Percentiles rank a stretch among this genome's conserved stretches.
Conservation (phyloP, 1,139 yeast species). For the Diutina mesorugosa region DNA sequence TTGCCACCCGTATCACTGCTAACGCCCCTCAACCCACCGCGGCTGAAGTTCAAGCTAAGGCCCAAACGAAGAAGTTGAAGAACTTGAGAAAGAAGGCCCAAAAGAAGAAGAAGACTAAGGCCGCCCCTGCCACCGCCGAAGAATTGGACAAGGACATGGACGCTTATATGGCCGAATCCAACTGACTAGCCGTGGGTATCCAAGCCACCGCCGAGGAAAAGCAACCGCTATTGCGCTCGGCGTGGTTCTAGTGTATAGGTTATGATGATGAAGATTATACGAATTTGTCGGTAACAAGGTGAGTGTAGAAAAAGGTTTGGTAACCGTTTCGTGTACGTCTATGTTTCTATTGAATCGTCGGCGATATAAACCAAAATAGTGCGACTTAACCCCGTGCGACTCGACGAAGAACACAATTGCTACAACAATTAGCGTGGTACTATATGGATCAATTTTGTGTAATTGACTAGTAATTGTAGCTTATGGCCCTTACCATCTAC, state of each 20-base stretch:
- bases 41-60: conserved; percentile 8
- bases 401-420: too few species aligned
- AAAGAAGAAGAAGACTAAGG: conserved; percentile 48
- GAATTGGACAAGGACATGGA: conserved; percentile 42
- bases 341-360: neutral
- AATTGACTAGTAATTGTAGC: too few species aligned
- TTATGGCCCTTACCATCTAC: neutral
- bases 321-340: neutral
- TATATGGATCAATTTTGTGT: too few species aligned
- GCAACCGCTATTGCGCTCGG: neutral
- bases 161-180: neutral
- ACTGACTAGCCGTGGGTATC: neutral
- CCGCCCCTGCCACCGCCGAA: conserved; percentile 28
- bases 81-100: conserved; percentile 10
- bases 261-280: neutral
- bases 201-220: neutral
- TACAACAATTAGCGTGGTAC: too few species aligned
- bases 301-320: neutral
- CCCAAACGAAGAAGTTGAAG: conserved; percentile 8
- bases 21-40: conserved; percentile 12
- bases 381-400: neutral
- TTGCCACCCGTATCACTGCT: conserved; percentile 58
- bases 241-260: neutral
- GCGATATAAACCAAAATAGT: neutral
- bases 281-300: neutral